phyloP scores from a whole-genome alignment of 805 yeast species.

The Metschnikowia drakensbergensis region DNA sequence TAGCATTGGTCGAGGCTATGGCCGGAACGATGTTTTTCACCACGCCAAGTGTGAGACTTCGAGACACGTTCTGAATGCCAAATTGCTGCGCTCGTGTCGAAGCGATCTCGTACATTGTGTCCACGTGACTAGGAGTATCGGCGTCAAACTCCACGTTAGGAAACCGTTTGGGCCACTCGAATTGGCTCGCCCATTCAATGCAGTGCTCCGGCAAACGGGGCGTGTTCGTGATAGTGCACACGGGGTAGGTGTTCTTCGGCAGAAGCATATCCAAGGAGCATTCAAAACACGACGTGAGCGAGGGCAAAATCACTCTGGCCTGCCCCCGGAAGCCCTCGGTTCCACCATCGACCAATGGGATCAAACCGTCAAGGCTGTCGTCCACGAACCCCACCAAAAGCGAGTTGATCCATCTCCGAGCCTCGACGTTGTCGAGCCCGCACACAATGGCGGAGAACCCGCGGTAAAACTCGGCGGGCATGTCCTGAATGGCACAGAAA shows the following conservation, averaged over 20 bases:
- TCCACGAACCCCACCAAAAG: slow-evolving; percentile 62
- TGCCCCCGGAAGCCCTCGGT: slow-evolving; percentile 95
- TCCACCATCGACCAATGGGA: slow-evolving; percentile 82
- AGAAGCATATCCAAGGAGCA: slow-evolving; percentile 79
- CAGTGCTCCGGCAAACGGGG: slow-evolving; percentile 96
- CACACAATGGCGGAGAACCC: slow-evolving; percentile 73
- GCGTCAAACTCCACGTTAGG: slow-evolving; percentile 54
- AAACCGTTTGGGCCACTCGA: slow-evolving; percentile 63
- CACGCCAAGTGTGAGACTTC: slow-evolving; percentile 73
- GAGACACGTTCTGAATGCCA: slow-evolving; percentile 73
- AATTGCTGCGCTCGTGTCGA: slow-evolving; percentile 56
- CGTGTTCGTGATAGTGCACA: slow-evolving; percentile 90
- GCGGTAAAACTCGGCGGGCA: slow-evolving; percentile 56
- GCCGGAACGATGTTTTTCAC: slow-evolving; percentile 92
- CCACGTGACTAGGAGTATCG: slow-evolving; percentile 64
- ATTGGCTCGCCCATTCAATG: slow-evolving; percentile 80
- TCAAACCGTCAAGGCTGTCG: slow-evolving; percentile 29
- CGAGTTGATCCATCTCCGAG: slow-evolving; percentile 85
- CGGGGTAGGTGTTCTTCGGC: slow-evolving; percentile 66
- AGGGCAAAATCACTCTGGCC: slow-evolving; percentile 80
- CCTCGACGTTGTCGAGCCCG: slow-evolving; percentile 86
- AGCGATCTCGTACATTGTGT: slow-evolving; percentile 57
- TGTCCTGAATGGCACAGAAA: slow-evolving; percentile 57
- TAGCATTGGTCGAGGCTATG: slow-evolving; percentile 89
- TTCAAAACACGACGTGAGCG: slow-evolving; percentile 86